phyloP scores from a whole-genome alignment of 441 rosid species.

The Gossypium trilobum region DNA sequence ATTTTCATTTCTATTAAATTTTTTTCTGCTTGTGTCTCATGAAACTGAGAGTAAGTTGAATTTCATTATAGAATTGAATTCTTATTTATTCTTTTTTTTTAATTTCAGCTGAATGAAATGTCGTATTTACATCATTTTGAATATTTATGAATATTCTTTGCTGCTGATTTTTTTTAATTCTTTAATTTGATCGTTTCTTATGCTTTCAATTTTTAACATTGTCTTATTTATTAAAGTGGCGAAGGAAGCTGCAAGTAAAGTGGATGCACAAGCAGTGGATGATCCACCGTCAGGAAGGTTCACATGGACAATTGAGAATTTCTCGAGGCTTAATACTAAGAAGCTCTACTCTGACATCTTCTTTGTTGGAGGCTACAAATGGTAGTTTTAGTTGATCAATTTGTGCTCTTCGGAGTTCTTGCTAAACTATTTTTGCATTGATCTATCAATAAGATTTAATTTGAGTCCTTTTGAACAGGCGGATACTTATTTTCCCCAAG shows the following conservation, averaged over 20 bases:
- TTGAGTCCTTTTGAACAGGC: conserved; percentile 35
- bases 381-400: conserved; percentile 19
- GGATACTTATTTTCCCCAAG: conserved; percentile 58
- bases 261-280: conserved; percentile 45
- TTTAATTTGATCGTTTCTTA: neutral
- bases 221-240: conserved; percentile 20
- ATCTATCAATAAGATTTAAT: conserved; percentile 12
- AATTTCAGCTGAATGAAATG: neutral
- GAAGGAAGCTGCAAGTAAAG: conserved; percentile 34
- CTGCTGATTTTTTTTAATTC: neutral
- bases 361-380: conserved; percentile 33
- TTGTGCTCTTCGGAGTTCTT: neutral
- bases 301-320: conserved; percentile 47
- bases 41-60: neutral
- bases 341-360: conserved; percentile 37
- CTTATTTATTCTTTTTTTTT: neutral
- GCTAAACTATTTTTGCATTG: neutral
- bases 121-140: neutral
- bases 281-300: conserved; percentile 54
- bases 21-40: conserved; percentile 9
- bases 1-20: neutral
- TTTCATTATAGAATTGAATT: neutral
- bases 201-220: neutral
- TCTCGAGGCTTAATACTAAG: conserved; percentile 33
- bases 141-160: neutral